Evolutionary conservation across 768 basidiomycete species (phyloP).

Genomic region (Leucogyrophana mollusca): DNA sequence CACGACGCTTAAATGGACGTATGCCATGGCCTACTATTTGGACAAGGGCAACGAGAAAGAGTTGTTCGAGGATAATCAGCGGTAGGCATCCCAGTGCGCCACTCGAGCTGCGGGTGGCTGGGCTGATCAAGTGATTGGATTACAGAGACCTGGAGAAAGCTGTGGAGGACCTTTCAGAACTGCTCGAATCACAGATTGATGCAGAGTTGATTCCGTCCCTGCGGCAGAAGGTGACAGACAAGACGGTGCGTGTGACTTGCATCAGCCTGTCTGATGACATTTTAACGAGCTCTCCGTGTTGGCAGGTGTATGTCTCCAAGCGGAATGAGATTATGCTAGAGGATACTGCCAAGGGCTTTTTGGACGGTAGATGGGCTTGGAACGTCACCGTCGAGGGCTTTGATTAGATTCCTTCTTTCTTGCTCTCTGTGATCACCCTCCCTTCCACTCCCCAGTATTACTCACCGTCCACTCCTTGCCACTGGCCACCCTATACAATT

Average conservation of each 20-base stretch:
- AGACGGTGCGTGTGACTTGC: slow-evolving; percentile 61
- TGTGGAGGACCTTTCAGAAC: slow-evolving; percentile 91
- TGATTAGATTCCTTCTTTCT: slow-evolving; percentile 35
- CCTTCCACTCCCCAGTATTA: not conserved
- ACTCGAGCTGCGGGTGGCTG: not conserved
- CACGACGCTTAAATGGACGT: slow-evolving; percentile 98
- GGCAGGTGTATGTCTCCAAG: slow-evolving; percentile 90
- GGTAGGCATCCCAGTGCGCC: slow-evolving; percentile 40
- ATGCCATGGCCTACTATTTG: slow-evolving; percentile 98
- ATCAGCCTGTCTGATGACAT: not conserved
- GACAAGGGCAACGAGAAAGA: slow-evolving; percentile 90
- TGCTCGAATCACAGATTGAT: slow-evolving; percentile 91
- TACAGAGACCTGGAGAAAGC: slow-evolving; percentile 88
- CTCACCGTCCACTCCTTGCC: not conserved
- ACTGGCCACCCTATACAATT: not conserved
- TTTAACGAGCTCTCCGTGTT: not conserved
- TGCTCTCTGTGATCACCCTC: not conserved
- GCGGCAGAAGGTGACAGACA: slow-evolving; percentile 93
- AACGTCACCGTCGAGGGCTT: slow-evolving; percentile 72
- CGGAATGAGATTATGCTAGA: slow-evolving; percentile 93
- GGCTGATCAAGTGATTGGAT: not conserved
- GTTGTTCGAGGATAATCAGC: slow-evolving; percentile 96
- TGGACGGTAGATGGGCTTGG: slow-evolving; percentile 86
- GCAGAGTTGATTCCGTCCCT: slow-evolving; percentile 76
- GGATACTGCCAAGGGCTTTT: slow-evolving; percentile 89